Percentiles rank a stretch among this genome's conserved stretches.
phyloP scores from a whole-genome alignment of 2,329 filamentous ascomycete genomes.

The Cladosporium sp. region DNA sequence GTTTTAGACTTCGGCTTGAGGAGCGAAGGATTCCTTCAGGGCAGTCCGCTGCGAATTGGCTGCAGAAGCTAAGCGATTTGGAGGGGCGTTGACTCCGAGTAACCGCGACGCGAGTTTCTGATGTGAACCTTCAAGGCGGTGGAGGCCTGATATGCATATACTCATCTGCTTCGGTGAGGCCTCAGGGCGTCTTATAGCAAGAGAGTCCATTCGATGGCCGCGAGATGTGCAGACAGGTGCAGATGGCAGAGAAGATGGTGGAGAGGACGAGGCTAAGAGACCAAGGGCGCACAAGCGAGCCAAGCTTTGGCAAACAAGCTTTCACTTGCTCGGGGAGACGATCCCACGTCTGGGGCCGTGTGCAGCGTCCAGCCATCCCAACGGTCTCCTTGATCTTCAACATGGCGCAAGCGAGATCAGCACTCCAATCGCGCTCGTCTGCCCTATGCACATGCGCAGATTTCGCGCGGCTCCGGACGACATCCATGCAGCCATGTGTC shows the following conservation, averaged over 20 bases:
- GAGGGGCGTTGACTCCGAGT: neutral
- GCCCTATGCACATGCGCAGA: neutral
- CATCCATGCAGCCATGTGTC: too few relatives aligned
- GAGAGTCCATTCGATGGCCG: too few relatives aligned
- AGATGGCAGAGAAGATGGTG: too few relatives aligned
- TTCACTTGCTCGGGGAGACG: too few relatives aligned
- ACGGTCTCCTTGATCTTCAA: neutral
- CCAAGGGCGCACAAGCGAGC: too few relatives aligned
- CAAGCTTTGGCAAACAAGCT: too few relatives aligned
- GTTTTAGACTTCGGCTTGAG: neutral
- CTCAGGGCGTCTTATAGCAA: too few relatives aligned
- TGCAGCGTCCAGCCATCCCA: neutral
- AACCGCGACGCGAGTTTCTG: neutral
- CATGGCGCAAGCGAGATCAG: neutral
- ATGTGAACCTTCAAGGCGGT: neutral
- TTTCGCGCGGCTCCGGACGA: neutral
- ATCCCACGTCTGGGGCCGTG: too few relatives aligned
- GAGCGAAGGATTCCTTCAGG: neutral
- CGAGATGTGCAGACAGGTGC: too few relatives aligned
- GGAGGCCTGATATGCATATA: too few relatives aligned
- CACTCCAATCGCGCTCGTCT: neutral
- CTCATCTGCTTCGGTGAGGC: too few relatives aligned
- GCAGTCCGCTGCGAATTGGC: neutral
- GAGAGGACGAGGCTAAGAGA: too few relatives aligned
- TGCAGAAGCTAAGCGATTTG: neutral